Percentiles rank a stretch among this genome's conserved stretches.
Conservation (phyloP, 2,329 filamentous ascomycete genomes). For the Aspergillus puulaauensis region DNA sequence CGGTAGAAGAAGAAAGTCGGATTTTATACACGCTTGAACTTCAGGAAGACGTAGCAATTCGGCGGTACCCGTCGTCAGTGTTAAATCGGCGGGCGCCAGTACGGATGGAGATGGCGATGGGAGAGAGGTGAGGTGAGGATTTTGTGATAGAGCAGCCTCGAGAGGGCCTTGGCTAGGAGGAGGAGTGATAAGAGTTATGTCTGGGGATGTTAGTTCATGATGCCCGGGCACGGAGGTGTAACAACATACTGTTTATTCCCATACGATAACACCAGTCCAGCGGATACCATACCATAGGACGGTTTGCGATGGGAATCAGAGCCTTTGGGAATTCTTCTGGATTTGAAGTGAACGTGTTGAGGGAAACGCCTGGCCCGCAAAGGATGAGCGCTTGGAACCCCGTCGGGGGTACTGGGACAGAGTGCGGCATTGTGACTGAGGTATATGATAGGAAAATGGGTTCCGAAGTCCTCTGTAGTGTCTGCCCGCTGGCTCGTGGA, state of each 20-base stretch:
- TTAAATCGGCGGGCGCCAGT: slow-evolving; percentile 71
- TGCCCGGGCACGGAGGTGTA: neutral
- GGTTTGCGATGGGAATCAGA: slow-evolving; percentile 50
- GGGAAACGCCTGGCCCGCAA: slow-evolving; percentile 49
- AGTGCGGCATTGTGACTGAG: slow-evolving; percentile 27
- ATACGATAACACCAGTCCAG: slow-evolving; percentile 51
- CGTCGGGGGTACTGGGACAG: slow-evolving; percentile 55
- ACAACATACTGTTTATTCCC: slow-evolving; percentile 46
- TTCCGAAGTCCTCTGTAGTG: neutral
- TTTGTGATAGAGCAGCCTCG: slow-evolving; percentile 48
- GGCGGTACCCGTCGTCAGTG: slow-evolving; percentile 84
- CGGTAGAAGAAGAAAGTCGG: slow-evolving; percentile 86
- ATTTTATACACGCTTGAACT: slow-evolving; percentile 72
- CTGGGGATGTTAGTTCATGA: slow-evolving; percentile 22
- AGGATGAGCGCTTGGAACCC: slow-evolving; percentile 52
- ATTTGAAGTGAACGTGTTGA: slow-evolving; percentile 52
- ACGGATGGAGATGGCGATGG: slow-evolving; percentile 61
- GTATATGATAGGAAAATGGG: neutral
- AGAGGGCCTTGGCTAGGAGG: slow-evolving; percentile 44
- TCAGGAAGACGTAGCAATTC: slow-evolving; percentile 83
- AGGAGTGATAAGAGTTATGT: slow-evolving; percentile 51
- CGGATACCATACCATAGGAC: slow-evolving; percentile 52
- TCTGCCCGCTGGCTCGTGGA: neutral
- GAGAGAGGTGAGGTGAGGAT: slow-evolving; percentile 51
- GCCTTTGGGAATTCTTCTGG: slow-evolving; percentile 50